Evolutionary conservation across 306 rosid species (phyloP).

Genomic region (Hylodesmum podocarpum): DNA sequence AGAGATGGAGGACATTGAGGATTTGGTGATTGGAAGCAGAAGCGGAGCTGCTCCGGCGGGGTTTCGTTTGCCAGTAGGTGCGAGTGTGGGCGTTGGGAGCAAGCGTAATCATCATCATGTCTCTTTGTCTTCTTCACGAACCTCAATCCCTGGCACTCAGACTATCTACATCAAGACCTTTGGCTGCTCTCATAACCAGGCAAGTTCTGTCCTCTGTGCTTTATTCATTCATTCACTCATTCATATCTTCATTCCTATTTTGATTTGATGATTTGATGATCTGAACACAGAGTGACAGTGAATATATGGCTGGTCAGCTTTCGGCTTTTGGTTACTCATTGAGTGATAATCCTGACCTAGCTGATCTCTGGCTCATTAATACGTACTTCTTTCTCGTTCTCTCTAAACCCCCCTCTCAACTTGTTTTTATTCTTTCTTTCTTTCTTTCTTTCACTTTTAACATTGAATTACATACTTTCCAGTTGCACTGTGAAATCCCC

Average conservation of each 20-base stretch:
- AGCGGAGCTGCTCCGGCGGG: constrained; percentile 69
- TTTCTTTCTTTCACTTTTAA: too few species aligned
- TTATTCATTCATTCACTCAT: too few species aligned
- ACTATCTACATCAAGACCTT: constrained; percentile 84
- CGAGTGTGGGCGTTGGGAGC: constrained; percentile 39
- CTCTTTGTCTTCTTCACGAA: constrained; percentile 23
- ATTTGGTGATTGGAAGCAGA: constrained; percentile 51
- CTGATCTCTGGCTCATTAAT: constrained; percentile 96
- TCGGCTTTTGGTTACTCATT: constrained; percentile 86
- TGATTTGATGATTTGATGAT: too few species aligned
- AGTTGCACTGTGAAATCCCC: constrained; percentile 98
- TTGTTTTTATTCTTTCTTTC: too few species aligned
- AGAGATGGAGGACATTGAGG: constrained; percentile 88
- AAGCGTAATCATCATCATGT: constrained; percentile 39
- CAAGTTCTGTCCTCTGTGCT: not conserved
- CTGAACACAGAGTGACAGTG: constrained; percentile 98
- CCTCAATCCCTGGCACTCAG: constrained; percentile 81
- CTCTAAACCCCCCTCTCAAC: too few species aligned
- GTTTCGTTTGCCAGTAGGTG: constrained; percentile 64
- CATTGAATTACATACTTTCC: too few species aligned
- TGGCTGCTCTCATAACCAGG: constrained; percentile 97
- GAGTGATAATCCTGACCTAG: constrained; percentile 75
- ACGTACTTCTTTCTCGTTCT: too few species aligned
- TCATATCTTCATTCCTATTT: too few species aligned
- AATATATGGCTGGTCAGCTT: constrained; percentile 98